phyloP scores from a whole-genome alignment of 129 eudicot genomes.

The Artemisia tridentata region DNA sequence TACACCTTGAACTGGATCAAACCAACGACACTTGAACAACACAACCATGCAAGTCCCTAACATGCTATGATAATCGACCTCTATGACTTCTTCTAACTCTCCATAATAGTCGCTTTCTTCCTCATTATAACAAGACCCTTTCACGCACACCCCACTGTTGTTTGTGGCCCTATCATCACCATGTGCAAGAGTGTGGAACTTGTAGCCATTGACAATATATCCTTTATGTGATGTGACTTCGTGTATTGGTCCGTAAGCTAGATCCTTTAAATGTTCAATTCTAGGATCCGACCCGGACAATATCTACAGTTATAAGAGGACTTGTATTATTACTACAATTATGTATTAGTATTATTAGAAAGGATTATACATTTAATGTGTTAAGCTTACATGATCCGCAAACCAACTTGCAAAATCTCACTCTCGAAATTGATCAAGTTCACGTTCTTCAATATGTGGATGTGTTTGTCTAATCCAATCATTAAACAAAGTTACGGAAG shows the following conservation, averaged over 20 bases:
- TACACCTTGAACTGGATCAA: not conserved
- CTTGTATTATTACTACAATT: not conserved
- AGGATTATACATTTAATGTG: not conserved
- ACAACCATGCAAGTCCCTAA: not conserved
- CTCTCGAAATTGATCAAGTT: not conserved
- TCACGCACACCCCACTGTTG: not conserved
- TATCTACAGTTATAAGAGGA: not conserved
- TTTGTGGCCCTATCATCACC: not conserved
- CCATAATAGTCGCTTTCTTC: not conserved
- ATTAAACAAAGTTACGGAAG: not conserved
- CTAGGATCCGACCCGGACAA: not conserved
- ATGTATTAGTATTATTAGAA: not conserved
- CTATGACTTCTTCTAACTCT: not conserved
- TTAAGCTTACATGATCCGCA: not conserved
- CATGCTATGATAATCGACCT: not conserved
- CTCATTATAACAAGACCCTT: not conserved
- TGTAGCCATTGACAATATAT: conserved; percentile 8
- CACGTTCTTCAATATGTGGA: not conserved
- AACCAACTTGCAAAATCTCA: not conserved
- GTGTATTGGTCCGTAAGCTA: not conserved
- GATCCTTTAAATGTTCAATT: not conserved
- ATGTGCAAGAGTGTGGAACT: not conserved
- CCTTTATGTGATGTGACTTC: not conserved
- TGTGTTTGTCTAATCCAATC: too few relatives aligned
- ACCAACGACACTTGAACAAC: not conserved